Conservation (phyloP, 306 rosid genomes). For the Senna tora region DNA sequence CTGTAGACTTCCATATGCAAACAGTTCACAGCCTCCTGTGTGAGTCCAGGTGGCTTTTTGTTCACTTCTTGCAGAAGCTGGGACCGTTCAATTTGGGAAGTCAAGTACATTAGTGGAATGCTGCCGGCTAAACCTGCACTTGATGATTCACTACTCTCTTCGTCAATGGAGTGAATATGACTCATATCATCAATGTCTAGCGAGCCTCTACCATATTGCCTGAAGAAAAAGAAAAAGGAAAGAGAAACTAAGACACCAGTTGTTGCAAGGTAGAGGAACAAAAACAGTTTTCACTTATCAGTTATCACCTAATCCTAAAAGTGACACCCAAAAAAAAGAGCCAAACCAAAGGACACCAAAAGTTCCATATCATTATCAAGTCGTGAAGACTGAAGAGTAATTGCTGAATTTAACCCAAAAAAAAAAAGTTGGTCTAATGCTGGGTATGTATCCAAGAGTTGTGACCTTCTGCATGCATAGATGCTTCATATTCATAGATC, state of each 20-base stretch:
- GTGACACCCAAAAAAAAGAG: neutral
- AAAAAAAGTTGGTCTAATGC: neutral
- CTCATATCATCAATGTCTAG: neutral
- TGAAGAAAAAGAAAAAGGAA: neutral
- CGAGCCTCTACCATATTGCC: constrained; percentile 46
- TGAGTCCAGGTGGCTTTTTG: constrained; percentile 75
- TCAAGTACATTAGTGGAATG: constrained; percentile 45
- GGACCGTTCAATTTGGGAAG: constrained; percentile 54
- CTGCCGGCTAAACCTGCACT: constrained; percentile 31
- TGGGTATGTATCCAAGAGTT: neutral
- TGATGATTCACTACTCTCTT: constrained; percentile 43
- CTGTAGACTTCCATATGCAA: constrained; percentile 58
- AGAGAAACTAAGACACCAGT: neutral
- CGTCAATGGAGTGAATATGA: constrained; percentile 29
- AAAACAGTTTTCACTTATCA: neutral
- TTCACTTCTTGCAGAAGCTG: constrained; percentile 47
- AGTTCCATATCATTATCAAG: neutral
- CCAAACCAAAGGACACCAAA: neutral
- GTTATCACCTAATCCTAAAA: neutral
- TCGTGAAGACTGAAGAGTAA: neutral
- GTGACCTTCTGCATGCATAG: neutral
- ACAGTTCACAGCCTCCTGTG: constrained; percentile 65
- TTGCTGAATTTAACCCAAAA: neutral
- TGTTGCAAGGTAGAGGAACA: neutral
- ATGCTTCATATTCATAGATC: neutral